Evolutionary conservation across 2,329 filamentous ascomycete genomes (phyloP), one percentile per base, ranked within the genome.

Genomic region (Neonectria faginata): DNA sequence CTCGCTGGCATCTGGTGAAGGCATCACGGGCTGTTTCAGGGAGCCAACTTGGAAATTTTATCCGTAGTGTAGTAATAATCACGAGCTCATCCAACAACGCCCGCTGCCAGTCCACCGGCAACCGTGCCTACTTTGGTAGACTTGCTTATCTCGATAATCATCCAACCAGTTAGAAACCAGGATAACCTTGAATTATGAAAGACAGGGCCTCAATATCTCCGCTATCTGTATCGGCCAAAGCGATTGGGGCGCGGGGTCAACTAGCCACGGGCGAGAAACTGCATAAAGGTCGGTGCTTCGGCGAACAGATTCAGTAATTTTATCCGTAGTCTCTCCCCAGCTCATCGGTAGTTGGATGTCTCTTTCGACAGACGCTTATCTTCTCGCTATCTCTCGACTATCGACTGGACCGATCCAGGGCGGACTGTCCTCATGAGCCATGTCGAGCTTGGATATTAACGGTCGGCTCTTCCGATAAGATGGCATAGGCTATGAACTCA

Each of bases 41-140:
- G 22, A 59, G 12, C 29, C n/a, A 31, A 59, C 45, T 52, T 9
- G 27, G 57, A 16, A 44, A 59, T 45, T 12, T 25, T 59, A 33
- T 36, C 57, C 57, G 57, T 31, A 27, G 12, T 25, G 25, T 53
- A 41, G 29, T 59, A 27, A 36, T 36, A n/a, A 36, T 25, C 10
- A 16, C 9, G 8, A n/a, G 16, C 18, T 12, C 27, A 5, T n/a
- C 27, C 47, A 33, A 44, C 48, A 59, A 39, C 16, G n/a, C 41
- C 39, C 5, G 27, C 39, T 18, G 53, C 18, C 27, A 42, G 29
- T 22, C 12, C 22, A 27, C 5, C 29, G n/a, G 8, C 27, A 29
- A 18, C 27, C 11, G n/a, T 33, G 11, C 29, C 22, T 44, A 6
- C 3, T 44, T 45, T 27, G 12, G 48, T 41, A 44, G 36, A 10